These are phyloP conservation scores for Nevesoporus exiguus DNA, from an alignment of 768 basidiomycete species.

Conservation along the genomic window DNA sequence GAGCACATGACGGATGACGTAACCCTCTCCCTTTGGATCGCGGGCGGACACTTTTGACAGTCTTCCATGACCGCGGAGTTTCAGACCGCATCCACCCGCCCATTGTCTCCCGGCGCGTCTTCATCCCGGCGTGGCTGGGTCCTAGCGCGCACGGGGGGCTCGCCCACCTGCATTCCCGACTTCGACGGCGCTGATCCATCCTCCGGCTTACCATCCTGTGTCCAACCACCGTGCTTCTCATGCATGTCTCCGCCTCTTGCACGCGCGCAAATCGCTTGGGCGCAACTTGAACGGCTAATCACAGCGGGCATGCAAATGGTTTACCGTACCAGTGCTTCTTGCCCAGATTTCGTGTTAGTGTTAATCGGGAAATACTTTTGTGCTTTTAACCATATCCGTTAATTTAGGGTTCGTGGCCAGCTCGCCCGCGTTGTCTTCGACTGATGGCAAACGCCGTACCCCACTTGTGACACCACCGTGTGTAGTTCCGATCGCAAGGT, in stretches of 20 bases:
- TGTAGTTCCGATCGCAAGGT: slow-evolving; percentile 9
- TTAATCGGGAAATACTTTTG: slow-evolving; percentile 27
- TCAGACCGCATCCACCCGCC: not conserved
- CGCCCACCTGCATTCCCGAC: slow-evolving; percentile 20
- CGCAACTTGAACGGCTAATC: slow-evolving; percentile 18
- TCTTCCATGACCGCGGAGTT: slow-evolving; percentile 14
- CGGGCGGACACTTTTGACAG: not conserved
- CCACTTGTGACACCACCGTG: slow-evolving; percentile 9
- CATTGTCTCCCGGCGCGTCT: not conserved
- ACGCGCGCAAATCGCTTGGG: slow-evolving; percentile 18
- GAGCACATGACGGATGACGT: slow-evolving; percentile 26
- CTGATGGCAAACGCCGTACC: slow-evolving; percentile 23
- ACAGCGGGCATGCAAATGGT: slow-evolving; percentile 7
- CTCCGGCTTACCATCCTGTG: slow-evolving; percentile 5
- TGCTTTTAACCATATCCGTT: slow-evolving; percentile 29
- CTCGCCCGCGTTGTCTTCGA: slow-evolving; percentile 11
- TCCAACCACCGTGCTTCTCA: slow-evolving; percentile 8
- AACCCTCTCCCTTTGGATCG: slow-evolving; percentile 6
- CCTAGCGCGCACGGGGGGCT: slow-evolving; percentile 7
- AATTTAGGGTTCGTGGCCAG: slow-evolving; percentile 28
- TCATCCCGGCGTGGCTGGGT: slow-evolving; percentile 5
- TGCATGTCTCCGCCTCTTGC: slow-evolving; percentile 5
- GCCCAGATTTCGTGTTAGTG: slow-evolving; percentile 20
- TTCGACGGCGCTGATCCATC: slow-evolving; percentile 18
- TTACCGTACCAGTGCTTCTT: slow-evolving; percentile 13